phyloP scores from a whole-genome alignment of 108 stramenopile species.

The Skeletonema menzelii region DNA sequence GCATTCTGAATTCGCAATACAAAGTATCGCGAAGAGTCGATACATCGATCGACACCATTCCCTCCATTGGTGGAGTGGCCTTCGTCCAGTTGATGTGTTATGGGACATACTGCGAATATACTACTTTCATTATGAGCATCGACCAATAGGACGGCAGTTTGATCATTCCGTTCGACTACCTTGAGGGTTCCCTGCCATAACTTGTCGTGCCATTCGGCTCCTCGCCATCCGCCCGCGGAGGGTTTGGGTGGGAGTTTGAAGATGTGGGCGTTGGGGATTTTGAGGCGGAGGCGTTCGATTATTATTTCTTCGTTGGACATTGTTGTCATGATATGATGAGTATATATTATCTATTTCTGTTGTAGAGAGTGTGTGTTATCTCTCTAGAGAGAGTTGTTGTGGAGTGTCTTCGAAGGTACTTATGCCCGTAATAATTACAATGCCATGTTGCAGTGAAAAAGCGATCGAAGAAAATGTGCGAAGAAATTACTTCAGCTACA shows the following conservation, averaged over 20 bases:
- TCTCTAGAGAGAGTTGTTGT: too few relatives aligned
- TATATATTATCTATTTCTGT: too few relatives aligned
- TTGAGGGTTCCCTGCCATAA: slow-evolving; percentile 92
- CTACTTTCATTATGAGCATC: slow-evolving; percentile 57
- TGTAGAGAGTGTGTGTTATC: too few relatives aligned
- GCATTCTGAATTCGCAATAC: slow-evolving; percentile 92
- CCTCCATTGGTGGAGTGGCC: neutral
- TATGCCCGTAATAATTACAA: too few relatives aligned
- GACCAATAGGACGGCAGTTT: slow-evolving; percentile 79
- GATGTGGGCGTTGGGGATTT: slow-evolving; percentile 83
- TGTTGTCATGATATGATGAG: too few relatives aligned
- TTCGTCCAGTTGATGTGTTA: slow-evolving; percentile 52
- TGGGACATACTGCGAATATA: slow-evolving; percentile 91
- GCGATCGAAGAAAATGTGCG: too few relatives aligned
- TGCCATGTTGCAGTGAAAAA: too few relatives aligned
- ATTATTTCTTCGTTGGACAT: slow-evolving; percentile 48
- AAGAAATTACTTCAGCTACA: too few relatives aligned
- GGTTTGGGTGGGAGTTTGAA: slow-evolving; percentile 86
- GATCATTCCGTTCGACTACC: slow-evolving; percentile 83
- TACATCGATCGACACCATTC: slow-evolving; percentile 85
- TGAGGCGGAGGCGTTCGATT: slow-evolving; percentile 75
- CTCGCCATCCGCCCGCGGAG: slow-evolving; percentile 81
- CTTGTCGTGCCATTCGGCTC: slow-evolving; percentile 89
- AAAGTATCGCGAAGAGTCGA: slow-evolving; percentile 91
- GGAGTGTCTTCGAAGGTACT: too few relatives aligned